Conservation (phyloP, 352 stramenopile genomes). For the Phytopythium vexans region DNA sequence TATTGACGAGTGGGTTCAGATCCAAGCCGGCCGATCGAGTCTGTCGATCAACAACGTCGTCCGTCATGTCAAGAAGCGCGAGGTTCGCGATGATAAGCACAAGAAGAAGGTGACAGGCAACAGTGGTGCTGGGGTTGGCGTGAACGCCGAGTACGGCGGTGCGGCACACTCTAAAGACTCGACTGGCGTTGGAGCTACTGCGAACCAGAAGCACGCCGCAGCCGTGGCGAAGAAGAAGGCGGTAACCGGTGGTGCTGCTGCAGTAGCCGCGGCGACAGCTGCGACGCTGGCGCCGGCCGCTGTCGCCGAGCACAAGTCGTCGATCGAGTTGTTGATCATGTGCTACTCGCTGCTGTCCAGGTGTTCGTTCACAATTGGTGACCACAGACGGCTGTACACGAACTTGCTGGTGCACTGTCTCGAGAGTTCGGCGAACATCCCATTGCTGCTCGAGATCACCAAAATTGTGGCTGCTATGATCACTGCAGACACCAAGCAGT, state of each 20-base stretch:
- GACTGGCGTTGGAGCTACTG: not conserved
- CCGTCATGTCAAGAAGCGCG: constrained; percentile 58
- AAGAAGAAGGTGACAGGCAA: constrained; percentile 51
- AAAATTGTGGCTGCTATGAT: constrained; percentile 75
- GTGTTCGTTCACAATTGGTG: constrained; percentile 65
- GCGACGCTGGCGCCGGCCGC: constrained; percentile 9
- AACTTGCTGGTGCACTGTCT: constrained; percentile 84
- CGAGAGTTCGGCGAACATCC: constrained; percentile 82
- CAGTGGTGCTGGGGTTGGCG: constrained; percentile 19
- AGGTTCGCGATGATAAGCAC: constrained; percentile 42
- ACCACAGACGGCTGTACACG: constrained; percentile 77
- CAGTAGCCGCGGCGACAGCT: constrained; percentile 10
- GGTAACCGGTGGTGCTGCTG: constrained; percentile 1
- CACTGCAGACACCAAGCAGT: constrained; percentile 43
- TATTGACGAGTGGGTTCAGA: constrained; percentile 77
- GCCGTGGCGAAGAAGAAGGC: constrained; percentile 40
- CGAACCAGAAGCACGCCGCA: constrained; percentile 11
- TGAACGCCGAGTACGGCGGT: constrained; percentile 11
- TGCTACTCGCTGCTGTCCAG: constrained; percentile 80
- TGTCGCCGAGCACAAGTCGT: constrained; percentile 43
- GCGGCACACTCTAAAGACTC: constrained; percentile 9
- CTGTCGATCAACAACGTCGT: constrained; percentile 82
- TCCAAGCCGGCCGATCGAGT: constrained; percentile 66
- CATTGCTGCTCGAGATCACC: constrained; percentile 78
- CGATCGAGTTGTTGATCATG: constrained; percentile 78